These are phyloP conservation scores for Jamesozyma gamospora DNA, from an alignment of 805 yeast genomes.

Conservation along the genomic window DNA sequence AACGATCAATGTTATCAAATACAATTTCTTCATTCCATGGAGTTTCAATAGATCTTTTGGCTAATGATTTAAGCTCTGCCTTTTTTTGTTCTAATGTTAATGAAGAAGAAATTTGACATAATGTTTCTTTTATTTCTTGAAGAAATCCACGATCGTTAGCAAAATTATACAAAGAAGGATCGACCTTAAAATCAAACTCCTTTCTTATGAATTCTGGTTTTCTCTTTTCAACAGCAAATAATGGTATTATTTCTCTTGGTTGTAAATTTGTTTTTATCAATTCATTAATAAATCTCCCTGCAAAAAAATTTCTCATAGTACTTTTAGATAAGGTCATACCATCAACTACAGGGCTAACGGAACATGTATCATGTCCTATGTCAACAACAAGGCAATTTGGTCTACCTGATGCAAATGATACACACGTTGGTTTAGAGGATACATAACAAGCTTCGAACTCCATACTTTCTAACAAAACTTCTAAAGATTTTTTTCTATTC, in stretches of 20 bases:
- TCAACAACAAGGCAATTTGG: conserved; percentile 82
- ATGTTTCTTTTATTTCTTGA: conserved; percentile 69
- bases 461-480: conserved; percentile 57
- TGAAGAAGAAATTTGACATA: conserved; percentile 39
- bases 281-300: conserved; percentile 51
- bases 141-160: conserved; percentile 43
- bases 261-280: conserved; percentile 24
- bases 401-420: conserved; percentile 80
- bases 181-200: conserved; percentile 23
- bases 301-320: conserved; percentile 60
- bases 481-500: conserved; percentile 62
- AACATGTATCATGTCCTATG: conserved; percentile 66
- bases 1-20: conserved; percentile 47
- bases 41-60: conserved; percentile 51
- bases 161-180: conserved; percentile 45
- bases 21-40: conserved; percentile 66
- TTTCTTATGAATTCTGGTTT: conserved; percentile 24
- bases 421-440: conserved; percentile 78
- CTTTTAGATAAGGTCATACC: conserved; percentile 67
- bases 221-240: conserved; percentile 26
- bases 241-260: conserved; percentile 28
- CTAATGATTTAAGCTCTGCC: conserved; percentile 20
- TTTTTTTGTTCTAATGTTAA: conserved; percentile 15
- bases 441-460: conserved; percentile 73
- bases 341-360: conserved; percentile 76